These are phyloP conservation scores for Termitomyces sp. DNA, from an alignment of 768 basidiomycete genomes.

Conservation along the genomic window DNA sequence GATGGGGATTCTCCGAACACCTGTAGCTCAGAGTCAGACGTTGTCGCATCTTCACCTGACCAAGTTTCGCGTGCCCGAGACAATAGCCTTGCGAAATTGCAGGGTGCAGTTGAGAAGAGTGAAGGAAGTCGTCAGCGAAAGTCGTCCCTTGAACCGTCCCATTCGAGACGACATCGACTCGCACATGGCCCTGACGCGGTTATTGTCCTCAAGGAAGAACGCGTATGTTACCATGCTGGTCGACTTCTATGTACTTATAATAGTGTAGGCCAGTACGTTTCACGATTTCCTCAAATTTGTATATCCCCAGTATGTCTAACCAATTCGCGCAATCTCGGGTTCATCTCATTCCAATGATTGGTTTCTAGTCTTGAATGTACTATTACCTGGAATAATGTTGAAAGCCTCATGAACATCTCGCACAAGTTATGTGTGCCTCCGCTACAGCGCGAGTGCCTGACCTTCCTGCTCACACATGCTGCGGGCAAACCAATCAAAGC, in stretches of 20 bases:
- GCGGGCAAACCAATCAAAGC: constrained; percentile 92
- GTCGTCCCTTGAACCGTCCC: constrained; percentile 9
- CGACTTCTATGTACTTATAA: not conserved
- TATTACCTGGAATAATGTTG: constrained; percentile 94
- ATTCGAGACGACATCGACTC: constrained; percentile 34
- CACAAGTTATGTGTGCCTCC: constrained; percentile 83
- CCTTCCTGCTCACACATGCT: constrained; percentile 87
- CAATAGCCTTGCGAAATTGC: constrained; percentile 57
- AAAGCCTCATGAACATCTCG: constrained; percentile 85
- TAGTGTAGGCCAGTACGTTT: constrained; percentile 66
- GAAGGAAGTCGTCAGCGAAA: constrained; percentile 9
- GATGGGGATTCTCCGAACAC: constrained; percentile 17
- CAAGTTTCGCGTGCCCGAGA: constrained; percentile 37
- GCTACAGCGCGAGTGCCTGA: constrained; percentile 76
- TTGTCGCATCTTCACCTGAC: constrained; percentile 8
- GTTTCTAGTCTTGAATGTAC: constrained; percentile 72
- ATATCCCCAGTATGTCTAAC: constrained; percentile 78
- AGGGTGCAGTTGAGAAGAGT: constrained; percentile 24
- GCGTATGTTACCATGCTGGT: constrained; percentile 33
- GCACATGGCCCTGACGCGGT: constrained; percentile 69
- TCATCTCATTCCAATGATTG: not conserved
- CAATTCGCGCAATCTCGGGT: not conserved
- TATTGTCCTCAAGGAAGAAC: constrained; percentile 87
- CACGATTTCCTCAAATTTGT: constrained; percentile 93
- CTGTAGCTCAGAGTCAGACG: constrained; percentile 15